A percentile compares a stretch with the other conserved stretches of the same genome.
phyloP scores from a whole-genome alignment of 768 basidiomycete genomes.

The Kwoniella europaea region DNA sequence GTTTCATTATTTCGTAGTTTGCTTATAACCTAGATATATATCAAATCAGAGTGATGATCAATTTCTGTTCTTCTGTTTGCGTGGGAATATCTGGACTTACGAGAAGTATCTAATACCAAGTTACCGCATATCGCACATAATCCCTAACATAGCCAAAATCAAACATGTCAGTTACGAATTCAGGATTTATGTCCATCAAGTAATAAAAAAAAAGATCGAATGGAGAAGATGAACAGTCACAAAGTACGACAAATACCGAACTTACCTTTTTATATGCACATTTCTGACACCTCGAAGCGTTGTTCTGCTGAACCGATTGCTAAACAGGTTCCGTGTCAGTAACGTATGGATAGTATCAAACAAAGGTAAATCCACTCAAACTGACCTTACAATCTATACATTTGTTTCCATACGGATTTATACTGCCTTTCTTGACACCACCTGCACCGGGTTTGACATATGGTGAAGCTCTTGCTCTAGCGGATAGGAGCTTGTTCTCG shows the following conservation, averaged over 20 bases:
- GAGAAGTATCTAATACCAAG: constrained; percentile 49
- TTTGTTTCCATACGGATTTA: constrained; percentile 51
- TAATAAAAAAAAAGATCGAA: too few species aligned
- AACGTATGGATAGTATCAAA: too few species aligned
- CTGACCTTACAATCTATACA: constrained; percentile 57
- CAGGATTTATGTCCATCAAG: too few species aligned
- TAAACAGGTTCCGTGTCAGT: not conserved
- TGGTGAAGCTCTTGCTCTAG: constrained; percentile 48
- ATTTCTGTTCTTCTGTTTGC: not conserved
- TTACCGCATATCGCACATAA: constrained; percentile 59
- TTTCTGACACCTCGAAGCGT: constrained; percentile 56
- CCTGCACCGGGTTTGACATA: constrained; percentile 38
- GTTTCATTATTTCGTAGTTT: constrained; percentile 47
- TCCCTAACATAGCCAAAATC: constrained; percentile 29
- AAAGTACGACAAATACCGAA: not conserved
- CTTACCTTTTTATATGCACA: constrained; percentile 58
- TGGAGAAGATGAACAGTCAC: too few species aligned
- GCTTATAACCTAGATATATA: constrained; percentile 48
- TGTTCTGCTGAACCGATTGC: constrained; percentile 48
- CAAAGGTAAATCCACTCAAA: too few species aligned
- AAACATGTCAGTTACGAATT: too few species aligned
- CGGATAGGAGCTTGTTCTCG: constrained; percentile 57
- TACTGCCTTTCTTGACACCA: constrained; percentile 26
- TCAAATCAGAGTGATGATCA: not conserved
- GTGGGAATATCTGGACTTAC: constrained; percentile 31